A percentile compares a stretch with the other conserved stretches of the same genome.
These are phyloP conservation scores for Fusarium buharicum DNA, from an alignment of 2,329 filamentous ascomycete genomes.

Conservation along the genomic window DNA sequence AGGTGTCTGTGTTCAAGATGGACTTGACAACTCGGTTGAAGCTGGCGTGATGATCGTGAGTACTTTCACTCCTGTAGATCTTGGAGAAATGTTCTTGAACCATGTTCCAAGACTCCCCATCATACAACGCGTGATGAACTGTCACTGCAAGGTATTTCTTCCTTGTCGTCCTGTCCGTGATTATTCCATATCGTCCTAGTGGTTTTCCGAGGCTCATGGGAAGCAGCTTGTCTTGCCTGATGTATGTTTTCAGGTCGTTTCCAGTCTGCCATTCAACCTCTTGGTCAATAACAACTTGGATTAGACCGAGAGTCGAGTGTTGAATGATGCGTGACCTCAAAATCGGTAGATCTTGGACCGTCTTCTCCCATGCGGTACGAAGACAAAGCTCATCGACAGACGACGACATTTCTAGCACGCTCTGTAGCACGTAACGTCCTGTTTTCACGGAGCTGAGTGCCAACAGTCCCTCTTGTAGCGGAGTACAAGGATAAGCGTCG, in stretches of 20 bases:
- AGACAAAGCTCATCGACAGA: background rate
- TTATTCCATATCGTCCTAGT: background rate
- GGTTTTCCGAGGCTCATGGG: background rate
- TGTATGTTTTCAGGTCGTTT: conserved; percentile 44
- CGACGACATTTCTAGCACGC: background rate
- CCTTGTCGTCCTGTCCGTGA: background rate
- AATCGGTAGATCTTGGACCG: conserved; percentile 41
- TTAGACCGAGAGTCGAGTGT: conserved; percentile 51
- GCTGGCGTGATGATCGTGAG: background rate
- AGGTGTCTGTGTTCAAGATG: background rate
- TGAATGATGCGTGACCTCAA: conserved; percentile 60
- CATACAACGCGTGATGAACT: conserved; percentile 3
- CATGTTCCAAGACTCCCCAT: background rate
- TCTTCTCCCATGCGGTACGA: conserved; percentile 2
- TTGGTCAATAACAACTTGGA: conserved; percentile 57
- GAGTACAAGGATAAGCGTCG: conserved; percentile 52
- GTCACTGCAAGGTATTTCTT: background rate
- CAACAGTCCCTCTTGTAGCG: conserved; percentile 50
- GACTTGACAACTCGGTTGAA: background rate
- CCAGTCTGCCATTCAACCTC: conserved; percentile 45
- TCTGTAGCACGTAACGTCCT: conserved; percentile 33
- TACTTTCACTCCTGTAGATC: background rate
- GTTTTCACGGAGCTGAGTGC: conserved; percentile 45
- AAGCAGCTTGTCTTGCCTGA: background rate
- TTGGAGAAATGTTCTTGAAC: background rate